These are phyloP conservation scores for Saccharomycopsis lassenensis DNA, from an alignment of 805 yeast species.

Conservation along the genomic window DNA sequence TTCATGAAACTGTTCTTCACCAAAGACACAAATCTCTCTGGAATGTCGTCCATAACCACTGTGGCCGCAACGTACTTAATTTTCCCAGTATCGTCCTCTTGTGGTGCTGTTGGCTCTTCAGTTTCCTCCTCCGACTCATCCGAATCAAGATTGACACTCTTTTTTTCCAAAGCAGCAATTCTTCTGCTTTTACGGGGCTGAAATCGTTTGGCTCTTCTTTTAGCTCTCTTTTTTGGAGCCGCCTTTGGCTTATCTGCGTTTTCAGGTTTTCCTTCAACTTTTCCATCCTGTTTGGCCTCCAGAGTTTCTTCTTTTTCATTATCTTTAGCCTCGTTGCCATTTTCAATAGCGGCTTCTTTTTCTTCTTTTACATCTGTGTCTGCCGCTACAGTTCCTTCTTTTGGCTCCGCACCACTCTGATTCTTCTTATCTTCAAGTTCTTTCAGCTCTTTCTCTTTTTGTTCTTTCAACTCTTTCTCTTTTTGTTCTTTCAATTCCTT, in stretches of 20 bases:
- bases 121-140: slow-evolving; percentile 16
- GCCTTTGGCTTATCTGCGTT: not conserved
- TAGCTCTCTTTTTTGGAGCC: slow-evolving; percentile 12
- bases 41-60: slow-evolving; percentile 52
- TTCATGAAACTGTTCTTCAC: slow-evolving; percentile 55
- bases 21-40: slow-evolving; percentile 52
- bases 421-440: slow-evolving; percentile 1
- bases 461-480: slow-evolving; percentile 15
- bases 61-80: slow-evolving; percentile 47
- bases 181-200: slow-evolving; percentile 15
- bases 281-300: slow-evolving; percentile 20
- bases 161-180: slow-evolving; percentile 4
- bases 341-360: slow-evolving; percentile 22
- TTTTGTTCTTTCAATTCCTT: slow-evolving; percentile 19
- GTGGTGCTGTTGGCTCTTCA: slow-evolving; percentile 15
- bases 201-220: slow-evolving; percentile 20
- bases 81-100: slow-evolving; percentile 17
- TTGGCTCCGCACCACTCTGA: slow-evolving; percentile 1
- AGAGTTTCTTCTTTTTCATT: slow-evolving; percentile 18
- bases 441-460: slow-evolving; percentile 18
- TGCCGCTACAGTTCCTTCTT: slow-evolving; percentile 1
- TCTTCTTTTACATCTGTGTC: slow-evolving; percentile 17
- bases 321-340: slow-evolving; percentile 21
- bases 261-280: slow-evolving; percentile 19
- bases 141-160: not conserved